These are phyloP conservation scores for Orobanche coerulescens DNA, from an alignment of 257 asterid species.

Conservation along the genomic window DNA sequence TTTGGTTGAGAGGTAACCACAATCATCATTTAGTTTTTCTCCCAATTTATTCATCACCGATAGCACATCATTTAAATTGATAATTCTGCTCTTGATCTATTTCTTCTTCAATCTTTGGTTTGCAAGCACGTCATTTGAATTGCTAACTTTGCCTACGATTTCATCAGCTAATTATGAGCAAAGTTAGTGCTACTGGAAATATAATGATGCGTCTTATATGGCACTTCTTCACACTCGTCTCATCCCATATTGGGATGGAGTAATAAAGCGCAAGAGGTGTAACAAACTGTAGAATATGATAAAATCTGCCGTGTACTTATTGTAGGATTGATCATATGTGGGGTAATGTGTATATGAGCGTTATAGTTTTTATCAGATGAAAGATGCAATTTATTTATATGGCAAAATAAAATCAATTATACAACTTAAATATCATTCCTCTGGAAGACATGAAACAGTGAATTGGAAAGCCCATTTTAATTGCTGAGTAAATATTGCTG, in stretches of 20 bases:
- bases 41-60: not conserved
- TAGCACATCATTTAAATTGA: not conserved
- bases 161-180: not conserved
- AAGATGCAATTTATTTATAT: not conserved
- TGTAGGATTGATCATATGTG: not conserved
- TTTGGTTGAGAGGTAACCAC: not conserved
- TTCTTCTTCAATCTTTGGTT: too few species aligned
- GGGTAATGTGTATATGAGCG: not conserved
- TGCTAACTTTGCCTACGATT: too few species aligned
- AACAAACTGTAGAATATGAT: not conserved
- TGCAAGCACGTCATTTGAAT: too few species aligned
- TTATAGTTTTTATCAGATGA: not conserved
- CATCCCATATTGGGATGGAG: not conserved
- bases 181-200: not conserved
- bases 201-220: not conserved
- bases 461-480: not conserved
- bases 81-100: not conserved
- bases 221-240: not conserved
- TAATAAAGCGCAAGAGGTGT: not conserved
- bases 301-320: not conserved
- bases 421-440: not conserved
- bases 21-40: not conserved
- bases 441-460: not conserved
- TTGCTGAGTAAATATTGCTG: not conserved
- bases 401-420: not conserved